phyloP scores from a whole-genome alignment of 768 basidiomycete genomes.

The Amanita jacksonii region DNA sequence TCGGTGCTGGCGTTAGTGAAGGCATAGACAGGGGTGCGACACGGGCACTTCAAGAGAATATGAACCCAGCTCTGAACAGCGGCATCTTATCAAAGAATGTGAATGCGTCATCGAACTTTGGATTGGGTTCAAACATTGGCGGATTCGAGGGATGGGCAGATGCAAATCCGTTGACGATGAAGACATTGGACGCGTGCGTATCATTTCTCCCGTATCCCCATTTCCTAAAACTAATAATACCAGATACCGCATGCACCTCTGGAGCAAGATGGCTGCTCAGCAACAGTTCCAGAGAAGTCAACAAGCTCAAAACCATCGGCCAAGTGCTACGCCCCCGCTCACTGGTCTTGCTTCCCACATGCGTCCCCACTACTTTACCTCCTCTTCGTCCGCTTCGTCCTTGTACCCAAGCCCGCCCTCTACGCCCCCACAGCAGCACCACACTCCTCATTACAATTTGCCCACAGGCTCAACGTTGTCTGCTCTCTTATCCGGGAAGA shows the following conservation, averaged over 20 bases:
- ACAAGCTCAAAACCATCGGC: conserved; percentile 23
- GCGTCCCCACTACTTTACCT: conserved; percentile 29
- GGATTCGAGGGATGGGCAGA: conserved; percentile 77
- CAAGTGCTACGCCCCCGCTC: conserved; percentile 18
- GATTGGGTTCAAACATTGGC: conserved; percentile 15
- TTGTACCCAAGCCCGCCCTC: conserved; percentile 9
- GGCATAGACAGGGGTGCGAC: conserved; percentile 13
- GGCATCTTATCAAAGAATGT: conserved; percentile 10
- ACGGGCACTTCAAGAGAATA: conserved; percentile 55
- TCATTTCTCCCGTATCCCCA: conserved; percentile 8
- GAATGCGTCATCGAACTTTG: conserved; percentile 6
- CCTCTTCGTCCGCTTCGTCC: conserved; percentile 11
- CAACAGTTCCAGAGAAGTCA: conserved; percentile 34
- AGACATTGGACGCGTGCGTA: conserved; percentile 71
- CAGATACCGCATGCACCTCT: conserved; percentile 83
- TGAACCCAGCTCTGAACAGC: conserved; percentile 64
- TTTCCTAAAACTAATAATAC: conserved; percentile 8
- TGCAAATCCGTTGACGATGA: conserved; percentile 77
- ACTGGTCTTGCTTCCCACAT: conserved; percentile 32
- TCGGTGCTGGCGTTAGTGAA: conserved; percentile 6
- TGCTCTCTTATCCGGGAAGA: conserved; percentile 39
- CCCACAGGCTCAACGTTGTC: conserved; percentile 12
- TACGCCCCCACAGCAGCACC: conserved; percentile 12
- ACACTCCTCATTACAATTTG: neutral
- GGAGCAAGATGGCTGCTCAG: conserved; percentile 84